Evolutionary conservation across 2,329 filamentous ascomycete genomes (phyloP).

Genomic region (Exophiala phaeomuriformis): DNA sequence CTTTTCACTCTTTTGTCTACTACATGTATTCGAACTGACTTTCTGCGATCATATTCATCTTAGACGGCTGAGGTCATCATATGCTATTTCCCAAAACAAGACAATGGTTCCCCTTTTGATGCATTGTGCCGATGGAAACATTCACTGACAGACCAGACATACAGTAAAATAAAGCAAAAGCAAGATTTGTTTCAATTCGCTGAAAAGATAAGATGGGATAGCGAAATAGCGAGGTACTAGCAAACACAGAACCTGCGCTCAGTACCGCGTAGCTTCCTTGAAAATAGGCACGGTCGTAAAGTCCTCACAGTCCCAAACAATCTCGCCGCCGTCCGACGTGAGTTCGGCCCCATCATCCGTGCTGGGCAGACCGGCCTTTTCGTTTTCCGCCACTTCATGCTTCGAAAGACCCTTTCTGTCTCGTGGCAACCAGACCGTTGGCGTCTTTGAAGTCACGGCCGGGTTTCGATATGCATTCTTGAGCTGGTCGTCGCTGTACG

Average conservation of each 20-base stretch:
- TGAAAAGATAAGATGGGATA: not conserved
- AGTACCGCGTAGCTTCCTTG: slow-evolving; percentile 24
- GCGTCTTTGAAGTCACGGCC: slow-evolving; percentile 54
- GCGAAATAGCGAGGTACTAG: not conserved
- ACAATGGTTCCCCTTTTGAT: too few relatives aligned
- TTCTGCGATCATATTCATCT: too few relatives aligned
- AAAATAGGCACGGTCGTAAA: slow-evolving; percentile 26
- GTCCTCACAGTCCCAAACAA: slow-evolving; percentile 52
- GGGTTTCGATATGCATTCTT: slow-evolving; percentile 67
- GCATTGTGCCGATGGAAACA: too few relatives aligned
- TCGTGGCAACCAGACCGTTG: slow-evolving; percentile 72
- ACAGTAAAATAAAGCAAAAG: too few relatives aligned
- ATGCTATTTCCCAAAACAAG: too few relatives aligned
- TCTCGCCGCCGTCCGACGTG: slow-evolving; percentile 61
- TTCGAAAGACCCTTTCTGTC: slow-evolving; percentile 66
- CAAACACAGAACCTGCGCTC: not conserved
- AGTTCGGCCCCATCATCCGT: slow-evolving; percentile 69
- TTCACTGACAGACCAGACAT: too few relatives aligned
- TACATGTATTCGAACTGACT: too few relatives aligned
- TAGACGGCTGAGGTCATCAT: too few relatives aligned
- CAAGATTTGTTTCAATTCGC: too few relatives aligned
- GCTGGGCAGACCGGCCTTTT: slow-evolving; percentile 62
- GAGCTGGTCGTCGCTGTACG: slow-evolving; percentile 57
- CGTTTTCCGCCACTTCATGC: slow-evolving; percentile 74
- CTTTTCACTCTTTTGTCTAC: too few relatives aligned